phyloP scores from a whole-genome alignment of 257 asterid genomes.

The Echites panduratus region DNA sequence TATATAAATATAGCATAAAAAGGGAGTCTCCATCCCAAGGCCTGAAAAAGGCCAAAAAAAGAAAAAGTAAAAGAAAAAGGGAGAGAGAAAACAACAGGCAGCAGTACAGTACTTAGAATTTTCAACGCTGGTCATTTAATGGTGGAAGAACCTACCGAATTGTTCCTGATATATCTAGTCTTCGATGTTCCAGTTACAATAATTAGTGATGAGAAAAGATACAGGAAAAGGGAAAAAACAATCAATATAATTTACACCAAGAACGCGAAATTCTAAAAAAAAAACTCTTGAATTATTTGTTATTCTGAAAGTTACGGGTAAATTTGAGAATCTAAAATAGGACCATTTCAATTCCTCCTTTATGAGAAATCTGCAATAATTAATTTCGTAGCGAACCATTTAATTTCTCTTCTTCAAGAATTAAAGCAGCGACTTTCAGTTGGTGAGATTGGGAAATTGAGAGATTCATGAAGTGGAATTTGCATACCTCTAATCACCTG shows the following conservation, averaged over 20 bases:
- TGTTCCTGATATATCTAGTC: not conserved
- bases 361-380: not conserved
- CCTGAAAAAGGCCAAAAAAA: not conserved
- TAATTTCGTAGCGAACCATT: too few relatives aligned
- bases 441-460: not conserved
- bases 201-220: not conserved
- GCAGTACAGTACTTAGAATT: not conserved
- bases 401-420: not conserved
- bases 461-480: not conserved
- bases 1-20: not conserved
- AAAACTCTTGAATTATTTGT: not conserved
- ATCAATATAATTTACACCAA: not conserved
- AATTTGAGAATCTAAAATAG: not conserved
- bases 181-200: not conserved
- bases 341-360: not conserved
- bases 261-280: not conserved
- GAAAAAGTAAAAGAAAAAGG: not conserved
- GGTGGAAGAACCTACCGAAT: not conserved
- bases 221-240: too few relatives aligned
- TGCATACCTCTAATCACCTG: conserved; percentile 50
- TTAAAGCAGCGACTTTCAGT: not conserved
- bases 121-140: not conserved
- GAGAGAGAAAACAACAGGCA: not conserved
- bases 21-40: not conserved
- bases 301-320: not conserved